Conservation (phyloP, 1,139 yeast genomes). For the Kurtzmaniella quercitrusa region DNA sequence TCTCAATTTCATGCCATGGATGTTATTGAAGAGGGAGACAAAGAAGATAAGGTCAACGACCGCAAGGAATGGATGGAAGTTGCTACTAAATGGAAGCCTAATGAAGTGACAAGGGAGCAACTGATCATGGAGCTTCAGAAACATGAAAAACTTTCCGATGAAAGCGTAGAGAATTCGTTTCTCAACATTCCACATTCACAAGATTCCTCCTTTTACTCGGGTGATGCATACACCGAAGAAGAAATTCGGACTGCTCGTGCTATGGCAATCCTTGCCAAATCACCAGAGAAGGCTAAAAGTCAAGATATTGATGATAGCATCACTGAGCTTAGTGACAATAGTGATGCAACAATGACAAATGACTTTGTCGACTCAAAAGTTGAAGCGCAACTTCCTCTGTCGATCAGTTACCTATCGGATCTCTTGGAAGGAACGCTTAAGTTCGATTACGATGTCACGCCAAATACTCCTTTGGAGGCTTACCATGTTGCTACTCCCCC, state of each 20-base stretch:
- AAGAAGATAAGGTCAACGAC: too few relatives aligned
- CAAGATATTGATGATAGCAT: not conserved
- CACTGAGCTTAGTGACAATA: slow-evolving; percentile 21
- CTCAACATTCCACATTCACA: too few relatives aligned
- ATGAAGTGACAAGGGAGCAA: not conserved
- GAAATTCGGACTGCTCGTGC: slow-evolving; percentile 1
- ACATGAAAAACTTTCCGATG: not conserved
- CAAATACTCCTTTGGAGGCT: not conserved
- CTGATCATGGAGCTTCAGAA: not conserved
- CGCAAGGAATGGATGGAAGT: too few relatives aligned
- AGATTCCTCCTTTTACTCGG: not conserved
- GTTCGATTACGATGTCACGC: slow-evolving; percentile 11
- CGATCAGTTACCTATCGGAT: slow-evolving; percentile 33
- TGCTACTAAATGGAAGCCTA: slow-evolving; percentile 1
- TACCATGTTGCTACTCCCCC: not conserved
- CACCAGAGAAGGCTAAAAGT: not conserved
- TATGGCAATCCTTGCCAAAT: not conserved
- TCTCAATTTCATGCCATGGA: slow-evolving; percentile 11
- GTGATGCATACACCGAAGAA: not conserved
- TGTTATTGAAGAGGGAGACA: not conserved
- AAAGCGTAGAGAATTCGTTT: too few relatives aligned
- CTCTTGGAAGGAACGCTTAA: slow-evolving; percentile 26
- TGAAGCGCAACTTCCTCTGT: slow-evolving; percentile 9
- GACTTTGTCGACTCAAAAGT: slow-evolving; percentile 10
- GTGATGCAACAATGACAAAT: slow-evolving; percentile 32